Conservation (phyloP, 352 stramenopile species). For the Globisporangium viniferum region DNA sequence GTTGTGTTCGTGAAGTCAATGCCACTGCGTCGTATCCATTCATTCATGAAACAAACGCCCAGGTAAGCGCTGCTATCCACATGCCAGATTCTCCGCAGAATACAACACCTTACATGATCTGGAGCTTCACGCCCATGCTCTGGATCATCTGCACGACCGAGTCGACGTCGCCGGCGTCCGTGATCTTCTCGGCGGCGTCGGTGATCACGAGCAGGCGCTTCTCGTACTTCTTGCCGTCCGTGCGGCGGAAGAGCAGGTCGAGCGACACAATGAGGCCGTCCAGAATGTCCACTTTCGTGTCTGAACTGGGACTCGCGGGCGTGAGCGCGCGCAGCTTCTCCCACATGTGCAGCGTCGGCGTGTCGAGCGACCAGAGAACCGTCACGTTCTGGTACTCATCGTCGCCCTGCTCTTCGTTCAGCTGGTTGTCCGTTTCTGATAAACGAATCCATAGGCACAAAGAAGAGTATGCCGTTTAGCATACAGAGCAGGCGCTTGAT, state of each 20-base stretch:
- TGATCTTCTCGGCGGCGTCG: slow-evolving; percentile 59
- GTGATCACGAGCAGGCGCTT: slow-evolving; percentile 77
- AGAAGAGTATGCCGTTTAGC: no score
- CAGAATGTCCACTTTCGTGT: slow-evolving; percentile 65
- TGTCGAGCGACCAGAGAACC: slow-evolving; percentile 61
- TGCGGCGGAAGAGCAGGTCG: slow-evolving; percentile 72
- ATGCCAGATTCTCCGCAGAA: background rate
- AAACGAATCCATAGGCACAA: background rate
- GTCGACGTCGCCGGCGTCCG: slow-evolving; percentile 60
- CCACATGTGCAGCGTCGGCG: slow-evolving; percentile 58
- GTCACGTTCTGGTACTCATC: slow-evolving; percentile 59
- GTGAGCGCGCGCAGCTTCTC: slow-evolving; percentile 43
- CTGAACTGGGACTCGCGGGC: slow-evolving; percentile 13
- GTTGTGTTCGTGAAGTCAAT: slow-evolving; percentile 68
- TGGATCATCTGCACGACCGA: slow-evolving; percentile 72
- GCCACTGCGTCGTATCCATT: slow-evolving; percentile 27
- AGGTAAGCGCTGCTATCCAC: background rate
- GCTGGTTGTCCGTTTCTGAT: slow-evolving; percentile 76
- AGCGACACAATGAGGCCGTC: slow-evolving; percentile 81
- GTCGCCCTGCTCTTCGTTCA: slow-evolving; percentile 67
- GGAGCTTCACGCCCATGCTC: slow-evolving; percentile 73
- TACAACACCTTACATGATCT: slow-evolving; percentile 56
- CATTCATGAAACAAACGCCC: slow-evolving; percentile 1
- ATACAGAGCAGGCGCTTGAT: no score
- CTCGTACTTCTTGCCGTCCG: slow-evolving; percentile 76